Evolutionary conservation across 2,329 filamentous ascomycete genomes (phyloP), one percentile per base, ranked within the genome.

Genomic region (Parastagonospora nodorum): DNA sequence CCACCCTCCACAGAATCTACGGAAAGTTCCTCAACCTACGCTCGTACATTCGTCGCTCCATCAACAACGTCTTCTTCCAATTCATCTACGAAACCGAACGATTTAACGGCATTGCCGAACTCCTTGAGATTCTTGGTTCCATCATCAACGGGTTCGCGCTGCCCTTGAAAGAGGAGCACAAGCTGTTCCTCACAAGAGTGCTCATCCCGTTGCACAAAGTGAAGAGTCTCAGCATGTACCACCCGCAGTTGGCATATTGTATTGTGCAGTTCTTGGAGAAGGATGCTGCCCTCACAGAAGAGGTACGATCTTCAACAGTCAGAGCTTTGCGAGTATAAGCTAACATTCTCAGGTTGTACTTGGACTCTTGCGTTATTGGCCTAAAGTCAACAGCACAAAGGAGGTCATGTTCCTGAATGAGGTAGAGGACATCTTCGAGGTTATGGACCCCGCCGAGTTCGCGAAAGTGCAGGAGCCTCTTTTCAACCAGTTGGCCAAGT

Each of bases 41-140:
- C 53, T 97, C 94, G 28, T 99, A 96, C 75, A 99, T 99, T 70
- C 85, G 94, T 70, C 87, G 94, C 66, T 99, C 94, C 49, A 99
- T 99, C 83, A 99, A 99, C 84, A 97, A 99, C 69, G 94, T 99
- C 66, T 99, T 99, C 79, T 99, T 99, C 83, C 94, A 99, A 72
- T 99, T 99, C 75, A 92, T 92, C 53, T 99, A 99, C 74, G 94
- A 99, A 77, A 99, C 94, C 4, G 94, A 99, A 76, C 85, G 94
- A 51, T 97, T 99, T 80, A 99, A 99, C 67, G 94, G 94, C 46
- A 97, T 99, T 68, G 94, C 94, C 2, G 94, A 99, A 75, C 81
- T 99, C 28, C 82, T 99, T 31, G 94, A 99, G 74, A 99, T 99
- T 61, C 80, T 99, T 44, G 94, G 94, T 28, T 97, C 94, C 59